Evolutionary conservation across 441 rosid species (phyloP).

Genomic region (Raphanus hybrid): DNA sequence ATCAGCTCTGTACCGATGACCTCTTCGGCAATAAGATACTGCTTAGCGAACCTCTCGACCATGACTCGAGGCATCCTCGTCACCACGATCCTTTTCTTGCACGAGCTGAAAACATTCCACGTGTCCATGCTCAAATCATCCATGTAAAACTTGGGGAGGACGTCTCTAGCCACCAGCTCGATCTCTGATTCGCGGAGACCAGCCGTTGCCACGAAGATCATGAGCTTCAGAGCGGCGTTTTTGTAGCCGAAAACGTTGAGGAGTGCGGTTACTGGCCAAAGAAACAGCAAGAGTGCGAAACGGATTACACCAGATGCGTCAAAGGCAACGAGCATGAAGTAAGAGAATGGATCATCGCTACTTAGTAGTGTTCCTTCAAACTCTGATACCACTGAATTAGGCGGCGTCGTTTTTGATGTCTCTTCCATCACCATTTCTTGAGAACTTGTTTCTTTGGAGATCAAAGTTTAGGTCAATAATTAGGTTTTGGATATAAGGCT

Average conservation of each 20-base stretch:
- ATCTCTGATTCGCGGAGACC: slow-evolving; percentile 70
- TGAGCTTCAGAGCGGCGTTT: slow-evolving; percentile 57
- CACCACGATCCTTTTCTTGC: slow-evolving; percentile 62
- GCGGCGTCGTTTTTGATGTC: slow-evolving; percentile 31
- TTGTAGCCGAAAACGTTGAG: slow-evolving; percentile 50
- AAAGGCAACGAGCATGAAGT: slow-evolving; percentile 86
- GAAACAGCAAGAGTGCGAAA: slow-evolving; percentile 56
- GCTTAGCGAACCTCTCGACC: slow-evolving; percentile 78
- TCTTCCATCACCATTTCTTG: not conserved
- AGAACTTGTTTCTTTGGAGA: not conserved
- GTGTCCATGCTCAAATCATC: slow-evolving; percentile 69
- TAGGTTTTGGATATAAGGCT: not conserved
- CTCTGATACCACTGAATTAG: slow-evolving; percentile 62
- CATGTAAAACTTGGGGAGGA: slow-evolving; percentile 81
- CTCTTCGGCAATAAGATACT: slow-evolving; percentile 71
- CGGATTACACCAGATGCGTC: slow-evolving; percentile 83
- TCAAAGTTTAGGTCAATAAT: not conserved
- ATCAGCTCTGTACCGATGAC: slow-evolving; percentile 70
- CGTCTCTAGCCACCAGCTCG: slow-evolving; percentile 75
- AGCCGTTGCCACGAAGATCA: slow-evolving; percentile 65
- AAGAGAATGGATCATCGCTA: slow-evolving; percentile 62
- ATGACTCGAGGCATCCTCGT: slow-evolving; percentile 72
- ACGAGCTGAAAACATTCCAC: slow-evolving; percentile 67
- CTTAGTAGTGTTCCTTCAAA: slow-evolving; percentile 75
- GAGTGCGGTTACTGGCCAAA: slow-evolving; percentile 66